Conservation (phyloP, 768 basidiomycete species). For the Lepiota venenata region DNA sequence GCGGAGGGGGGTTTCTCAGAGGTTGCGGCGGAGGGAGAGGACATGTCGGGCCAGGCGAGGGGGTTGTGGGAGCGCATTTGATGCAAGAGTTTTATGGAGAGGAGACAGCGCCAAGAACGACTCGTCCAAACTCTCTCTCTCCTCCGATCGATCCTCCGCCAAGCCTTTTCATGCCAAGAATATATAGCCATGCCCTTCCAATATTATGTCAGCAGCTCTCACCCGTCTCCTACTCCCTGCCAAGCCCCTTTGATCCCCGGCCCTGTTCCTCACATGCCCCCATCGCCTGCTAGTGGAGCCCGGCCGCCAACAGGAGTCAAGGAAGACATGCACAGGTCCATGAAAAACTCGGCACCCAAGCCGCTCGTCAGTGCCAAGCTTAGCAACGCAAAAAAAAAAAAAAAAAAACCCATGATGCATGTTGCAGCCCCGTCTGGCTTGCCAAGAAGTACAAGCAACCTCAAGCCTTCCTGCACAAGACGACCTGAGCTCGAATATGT, state of each 20-base stretch:
- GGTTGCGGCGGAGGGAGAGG: constrained; percentile 25
- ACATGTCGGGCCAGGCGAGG: constrained; percentile 24
- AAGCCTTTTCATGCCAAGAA: constrained; percentile 20
- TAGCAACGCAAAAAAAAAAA: no score
- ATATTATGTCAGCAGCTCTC: constrained; percentile 7
- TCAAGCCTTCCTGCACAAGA: no score
- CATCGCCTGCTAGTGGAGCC: no score
- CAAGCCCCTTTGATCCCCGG: background rate
- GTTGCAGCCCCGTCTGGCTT: no score
- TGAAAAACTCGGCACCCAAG: no score
- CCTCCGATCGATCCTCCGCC: constrained; percentile 18
- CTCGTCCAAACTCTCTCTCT: background rate
- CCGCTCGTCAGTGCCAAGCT: no score
- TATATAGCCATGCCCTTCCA: constrained; percentile 8
- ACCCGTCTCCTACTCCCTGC: constrained; percentile 10
- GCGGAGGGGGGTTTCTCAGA: constrained; percentile 15
- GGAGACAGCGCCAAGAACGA: constrained; percentile 13
- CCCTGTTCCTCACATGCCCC: no score
- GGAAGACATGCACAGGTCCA: no score
- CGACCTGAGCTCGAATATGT: no score
- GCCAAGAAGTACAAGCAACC: no score
- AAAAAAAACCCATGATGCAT: no score
- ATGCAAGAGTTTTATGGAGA: constrained; percentile 30
- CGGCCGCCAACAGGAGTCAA: no score
- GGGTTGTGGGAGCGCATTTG: constrained; percentile 20